Conservation (phyloP, 805 yeast species). For the Wickerhamiella brachini region DNA sequence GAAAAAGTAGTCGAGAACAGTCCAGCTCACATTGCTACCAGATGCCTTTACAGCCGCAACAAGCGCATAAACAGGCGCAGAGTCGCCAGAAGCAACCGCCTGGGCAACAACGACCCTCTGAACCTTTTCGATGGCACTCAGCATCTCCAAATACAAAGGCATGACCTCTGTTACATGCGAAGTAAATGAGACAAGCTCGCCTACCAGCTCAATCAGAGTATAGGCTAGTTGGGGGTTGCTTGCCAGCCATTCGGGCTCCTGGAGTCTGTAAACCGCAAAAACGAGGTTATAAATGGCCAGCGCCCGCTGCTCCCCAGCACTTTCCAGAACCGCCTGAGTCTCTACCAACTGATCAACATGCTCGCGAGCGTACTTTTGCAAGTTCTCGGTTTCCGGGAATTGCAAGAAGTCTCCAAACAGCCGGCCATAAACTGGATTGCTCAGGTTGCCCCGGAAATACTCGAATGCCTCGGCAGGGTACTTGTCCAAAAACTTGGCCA, state of each 20-base stretch:
- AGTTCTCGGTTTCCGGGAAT: slow-evolving; percentile 29
- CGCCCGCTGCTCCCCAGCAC: slow-evolving; percentile 37
- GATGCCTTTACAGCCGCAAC: slow-evolving; percentile 30
- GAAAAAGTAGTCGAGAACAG: slow-evolving; percentile 45
- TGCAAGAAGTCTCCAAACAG: slow-evolving; percentile 54
- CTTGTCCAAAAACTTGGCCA: slow-evolving; percentile 72
- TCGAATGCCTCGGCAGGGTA: slow-evolving; percentile 63
- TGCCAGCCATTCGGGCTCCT: slow-evolving; percentile 5
- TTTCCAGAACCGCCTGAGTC: slow-evolving; percentile 35
- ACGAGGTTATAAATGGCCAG: slow-evolving; percentile 60
- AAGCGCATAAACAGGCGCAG: slow-evolving; percentile 28
- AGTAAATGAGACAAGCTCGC: slow-evolving; percentile 15
- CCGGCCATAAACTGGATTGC: slow-evolving; percentile 49
- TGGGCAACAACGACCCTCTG: slow-evolving; percentile 36
- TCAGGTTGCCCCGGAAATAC: slow-evolving; percentile 53
- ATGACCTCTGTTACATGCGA: slow-evolving; percentile 34
- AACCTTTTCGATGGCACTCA: slow-evolving; percentile 50
- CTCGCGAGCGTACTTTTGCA: slow-evolving; percentile 42
- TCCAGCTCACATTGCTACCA: slow-evolving; percentile 33
- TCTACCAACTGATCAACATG: slow-evolving; percentile 38
- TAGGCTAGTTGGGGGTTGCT: slow-evolving; percentile 1
- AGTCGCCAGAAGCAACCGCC: slow-evolving; percentile 25
- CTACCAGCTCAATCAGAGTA: slow-evolving; percentile 5
- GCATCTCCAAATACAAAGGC: slow-evolving; percentile 53
- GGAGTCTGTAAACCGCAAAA: slow-evolving; percentile 19